These are phyloP conservation scores for Hylodesmum podocarpum DNA, from an alignment of 306 rosid genomes.

Conservation along the genomic window DNA sequence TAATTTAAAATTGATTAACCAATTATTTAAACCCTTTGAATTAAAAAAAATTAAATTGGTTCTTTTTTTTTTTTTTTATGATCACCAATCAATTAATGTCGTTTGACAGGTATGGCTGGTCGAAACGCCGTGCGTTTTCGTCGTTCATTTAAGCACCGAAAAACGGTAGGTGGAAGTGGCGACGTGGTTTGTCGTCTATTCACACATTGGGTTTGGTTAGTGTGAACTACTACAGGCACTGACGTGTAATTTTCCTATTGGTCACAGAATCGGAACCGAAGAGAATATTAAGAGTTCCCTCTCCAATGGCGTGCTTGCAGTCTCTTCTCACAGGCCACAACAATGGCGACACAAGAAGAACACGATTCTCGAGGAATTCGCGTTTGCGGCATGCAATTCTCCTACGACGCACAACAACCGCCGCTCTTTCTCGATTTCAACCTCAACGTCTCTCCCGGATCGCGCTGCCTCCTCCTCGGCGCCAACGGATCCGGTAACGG, in stretches of 20 bases:
- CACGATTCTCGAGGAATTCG: constrained; percentile 44
- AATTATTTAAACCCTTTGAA: too few relatives aligned
- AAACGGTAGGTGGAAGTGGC: constrained; percentile 1
- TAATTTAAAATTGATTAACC: too few relatives aligned
- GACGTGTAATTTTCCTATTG: constrained; percentile 43
- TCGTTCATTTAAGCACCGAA: background rate
- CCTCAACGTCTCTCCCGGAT: constrained; percentile 73
- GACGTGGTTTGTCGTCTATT: constrained; percentile 34
- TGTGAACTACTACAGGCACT: constrained; percentile 6
- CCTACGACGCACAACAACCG: constrained; percentile 47
- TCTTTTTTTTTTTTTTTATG: too few relatives aligned
- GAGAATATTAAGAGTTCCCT: background rate
- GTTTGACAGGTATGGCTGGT: too few relatives aligned
- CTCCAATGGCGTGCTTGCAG: background rate
- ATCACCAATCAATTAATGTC: too few relatives aligned
- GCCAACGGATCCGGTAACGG: constrained; percentile 96
- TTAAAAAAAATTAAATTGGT: too few relatives aligned
- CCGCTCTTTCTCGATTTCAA: constrained; percentile 73
- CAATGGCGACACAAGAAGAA: constrained; percentile 53
- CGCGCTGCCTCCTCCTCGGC: constrained; percentile 93
- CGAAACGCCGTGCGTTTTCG: background rate
- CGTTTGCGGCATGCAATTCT: constrained; percentile 76
- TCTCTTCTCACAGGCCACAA: background rate
- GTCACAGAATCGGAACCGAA: background rate
- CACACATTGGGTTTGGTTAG: background rate